Percentiles rank a stretch among this genome's conserved stretches.
Evolutionary conservation across 202 grass and related monocot genomes (phyloP).

Genomic region (Zizania palustris): DNA sequence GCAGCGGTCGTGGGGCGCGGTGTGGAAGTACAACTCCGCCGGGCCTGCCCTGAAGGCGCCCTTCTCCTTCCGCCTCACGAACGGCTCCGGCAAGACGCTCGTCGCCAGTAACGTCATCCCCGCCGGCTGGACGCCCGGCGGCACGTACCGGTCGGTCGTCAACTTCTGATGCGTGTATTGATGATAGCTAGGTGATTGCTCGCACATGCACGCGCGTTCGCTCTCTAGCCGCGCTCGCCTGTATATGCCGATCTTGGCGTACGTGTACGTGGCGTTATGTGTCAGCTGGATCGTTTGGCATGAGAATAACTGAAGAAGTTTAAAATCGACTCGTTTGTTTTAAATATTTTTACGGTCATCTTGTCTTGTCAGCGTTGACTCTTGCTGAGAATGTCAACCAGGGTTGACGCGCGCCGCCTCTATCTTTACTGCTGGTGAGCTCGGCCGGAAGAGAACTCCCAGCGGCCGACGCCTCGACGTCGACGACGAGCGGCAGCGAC

Average conservation of each 20-base stretch:
- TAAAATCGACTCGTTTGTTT: not conserved
- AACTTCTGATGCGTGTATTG: slow-evolving; percentile 42
- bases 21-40: slow-evolving; percentile 58
- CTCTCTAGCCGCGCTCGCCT: slow-evolving; percentile 27
- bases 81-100: slow-evolving; percentile 62
- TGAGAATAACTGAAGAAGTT: too few relatives aligned
- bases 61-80: slow-evolving; percentile 77
- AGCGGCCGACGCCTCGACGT: too few relatives aligned
- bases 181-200: not conserved
- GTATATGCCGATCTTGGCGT: too few relatives aligned
- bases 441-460: too few relatives aligned
- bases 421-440: too few relatives aligned
- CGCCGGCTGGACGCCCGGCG: slow-evolving; percentile 54
- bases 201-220: not conserved
- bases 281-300: too few relatives aligned
- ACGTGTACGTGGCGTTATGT: too few relatives aligned
- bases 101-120: slow-evolving; percentile 63
- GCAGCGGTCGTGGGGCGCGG: slow-evolving; percentile 77
- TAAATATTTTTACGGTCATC: not conserved
- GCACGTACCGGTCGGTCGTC: slow-evolving; percentile 57
- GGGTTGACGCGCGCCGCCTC: too few relatives aligned
- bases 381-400: too few relatives aligned
- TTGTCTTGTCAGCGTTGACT: not conserved
- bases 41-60: slow-evolving; percentile 49
- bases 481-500: too few relatives aligned